phyloP scores from a whole-genome alignment of 495 filamentous ascomycete species.

The Annulohypoxylon nitens region DNA sequence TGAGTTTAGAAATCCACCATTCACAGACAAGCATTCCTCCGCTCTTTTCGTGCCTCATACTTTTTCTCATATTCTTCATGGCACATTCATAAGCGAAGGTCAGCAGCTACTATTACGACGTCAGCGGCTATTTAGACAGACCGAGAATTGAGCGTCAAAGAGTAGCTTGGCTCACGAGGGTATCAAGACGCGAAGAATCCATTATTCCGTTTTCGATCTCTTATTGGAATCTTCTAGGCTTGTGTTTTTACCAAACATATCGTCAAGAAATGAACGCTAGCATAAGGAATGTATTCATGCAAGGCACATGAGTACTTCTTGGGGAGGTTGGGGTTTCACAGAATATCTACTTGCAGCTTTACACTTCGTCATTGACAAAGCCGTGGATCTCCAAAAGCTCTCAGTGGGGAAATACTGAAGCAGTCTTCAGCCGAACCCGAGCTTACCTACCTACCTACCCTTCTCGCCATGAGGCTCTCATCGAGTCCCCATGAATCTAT shows the following conservation, averaged over 20 bases:
- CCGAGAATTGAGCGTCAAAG: not conserved
- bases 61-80: not conserved
- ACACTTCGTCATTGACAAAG: constrained; percentile 29
- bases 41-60: not conserved
- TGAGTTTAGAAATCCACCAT: constrained; percentile 31
- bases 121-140: constrained; percentile 11
- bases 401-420: constrained; percentile 30
- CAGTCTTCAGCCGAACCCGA: constrained; percentile 3
- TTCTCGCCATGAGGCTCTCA: constrained; percentile 14
- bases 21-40: constrained; percentile 16
- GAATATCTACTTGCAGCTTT: constrained; percentile 21
- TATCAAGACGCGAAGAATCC: not conserved
- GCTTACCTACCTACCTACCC: not conserved
- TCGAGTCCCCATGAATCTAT: not conserved
- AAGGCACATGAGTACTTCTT: constrained; percentile 30
- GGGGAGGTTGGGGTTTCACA: constrained; percentile 40
- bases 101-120: constrained; percentile 5
- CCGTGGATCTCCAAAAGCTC: constrained; percentile 30
- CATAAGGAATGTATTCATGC: constrained; percentile 29
- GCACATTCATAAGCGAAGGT: not conserved
- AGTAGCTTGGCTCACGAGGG: not conserved
- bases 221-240: constrained; percentile 14
- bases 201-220: constrained; percentile 9
- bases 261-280: constrained; percentile 12
- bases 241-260: not conserved